Percentiles rank a stretch among this genome's conserved stretches.
Evolutionary conservation across 495 filamentous ascomycete species (phyloP).

Genomic region (Podospora sp.): DNA sequence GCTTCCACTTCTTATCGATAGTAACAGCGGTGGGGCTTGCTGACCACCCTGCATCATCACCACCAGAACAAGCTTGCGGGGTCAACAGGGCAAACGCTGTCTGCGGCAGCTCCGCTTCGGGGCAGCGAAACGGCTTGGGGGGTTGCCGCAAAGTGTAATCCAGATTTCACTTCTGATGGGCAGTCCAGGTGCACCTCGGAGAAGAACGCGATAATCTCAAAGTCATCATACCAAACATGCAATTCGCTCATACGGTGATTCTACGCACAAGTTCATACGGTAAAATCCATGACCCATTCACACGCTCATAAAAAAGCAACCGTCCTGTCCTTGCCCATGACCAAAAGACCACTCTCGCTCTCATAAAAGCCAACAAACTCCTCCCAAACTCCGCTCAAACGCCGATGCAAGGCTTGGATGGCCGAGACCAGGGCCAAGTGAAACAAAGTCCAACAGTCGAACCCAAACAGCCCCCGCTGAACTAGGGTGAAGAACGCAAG

Average conservation of each 20-base stretch:
- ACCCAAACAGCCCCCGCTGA: neutral
- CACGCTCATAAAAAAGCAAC: neutral
- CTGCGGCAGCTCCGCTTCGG: neutral
- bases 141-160: neutral
- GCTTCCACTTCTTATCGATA: too few relatives aligned
- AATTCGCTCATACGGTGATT: neutral
- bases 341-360: neutral
- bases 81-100: neutral
- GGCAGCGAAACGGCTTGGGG: neutral
- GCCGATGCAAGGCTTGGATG: conserved; percentile 5
- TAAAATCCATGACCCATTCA: neutral
- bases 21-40: too few relatives aligned
- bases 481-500: neutral
- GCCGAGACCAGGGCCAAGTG: conserved; percentile 3
- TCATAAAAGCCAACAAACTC: neutral
- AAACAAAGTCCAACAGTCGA: neutral
- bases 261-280: neutral
- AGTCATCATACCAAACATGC: neutral
- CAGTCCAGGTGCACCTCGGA: neutral
- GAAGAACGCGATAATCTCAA: neutral
- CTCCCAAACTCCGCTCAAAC: neutral
- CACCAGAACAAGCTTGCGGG: too few relatives aligned
- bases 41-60: too few relatives aligned
- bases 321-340: neutral
- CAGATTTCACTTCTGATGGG: neutral